Evolutionary conservation across 179 eudicot species (phyloP).

Genomic region (Carnegiea gigantea): DNA sequence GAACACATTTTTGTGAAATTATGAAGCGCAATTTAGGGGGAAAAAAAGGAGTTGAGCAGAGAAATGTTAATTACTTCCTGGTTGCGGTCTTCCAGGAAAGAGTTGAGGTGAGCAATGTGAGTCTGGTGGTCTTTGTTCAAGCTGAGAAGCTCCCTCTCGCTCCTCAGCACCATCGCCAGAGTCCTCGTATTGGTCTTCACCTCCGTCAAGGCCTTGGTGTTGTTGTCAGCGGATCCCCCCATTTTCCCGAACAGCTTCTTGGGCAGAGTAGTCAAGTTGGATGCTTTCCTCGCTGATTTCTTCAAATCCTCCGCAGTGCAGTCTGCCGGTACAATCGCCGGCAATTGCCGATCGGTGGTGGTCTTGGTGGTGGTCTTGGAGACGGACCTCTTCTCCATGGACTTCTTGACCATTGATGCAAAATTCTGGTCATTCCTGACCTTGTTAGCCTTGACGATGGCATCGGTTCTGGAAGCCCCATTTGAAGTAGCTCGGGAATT

Average conservation of each 20-base stretch:
- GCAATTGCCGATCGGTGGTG: constrained; percentile 14
- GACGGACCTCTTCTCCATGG: constrained; percentile 50
- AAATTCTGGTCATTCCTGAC: constrained; percentile 42
- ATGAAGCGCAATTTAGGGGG: not conserved
- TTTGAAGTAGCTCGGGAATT: not conserved
- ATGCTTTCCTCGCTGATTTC: constrained; percentile 45
- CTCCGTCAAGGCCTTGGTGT: constrained; percentile 58
- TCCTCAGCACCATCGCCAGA: constrained; percentile 78
- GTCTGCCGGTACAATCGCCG: constrained; percentile 44
- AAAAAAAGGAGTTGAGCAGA: not conserved
- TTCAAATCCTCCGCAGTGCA: constrained; percentile 66
- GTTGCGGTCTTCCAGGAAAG: constrained; percentile 52
- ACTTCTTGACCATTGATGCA: constrained; percentile 64
- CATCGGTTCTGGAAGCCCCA: constrained; percentile 22
- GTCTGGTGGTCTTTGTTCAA: constrained; percentile 61
- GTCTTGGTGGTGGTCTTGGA: constrained; percentile 12
- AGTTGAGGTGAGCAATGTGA: constrained; percentile 50
- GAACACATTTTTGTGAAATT: not conserved
- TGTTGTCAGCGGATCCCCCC: constrained; percentile 34
- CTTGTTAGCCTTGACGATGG: constrained; percentile 15
- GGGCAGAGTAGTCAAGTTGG: constrained; percentile 40
- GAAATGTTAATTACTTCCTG: constrained; percentile 43
- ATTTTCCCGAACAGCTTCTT: constrained; percentile 60
- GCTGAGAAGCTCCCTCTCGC: constrained; percentile 79
- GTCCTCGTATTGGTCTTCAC: constrained; percentile 76